A percentile compares a stretch with the other conserved stretches of the same genome.
These are phyloP conservation scores for Suillus hirtellus DNA, from an alignment of 768 basidiomycete genomes.

Conservation along the genomic window DNA sequence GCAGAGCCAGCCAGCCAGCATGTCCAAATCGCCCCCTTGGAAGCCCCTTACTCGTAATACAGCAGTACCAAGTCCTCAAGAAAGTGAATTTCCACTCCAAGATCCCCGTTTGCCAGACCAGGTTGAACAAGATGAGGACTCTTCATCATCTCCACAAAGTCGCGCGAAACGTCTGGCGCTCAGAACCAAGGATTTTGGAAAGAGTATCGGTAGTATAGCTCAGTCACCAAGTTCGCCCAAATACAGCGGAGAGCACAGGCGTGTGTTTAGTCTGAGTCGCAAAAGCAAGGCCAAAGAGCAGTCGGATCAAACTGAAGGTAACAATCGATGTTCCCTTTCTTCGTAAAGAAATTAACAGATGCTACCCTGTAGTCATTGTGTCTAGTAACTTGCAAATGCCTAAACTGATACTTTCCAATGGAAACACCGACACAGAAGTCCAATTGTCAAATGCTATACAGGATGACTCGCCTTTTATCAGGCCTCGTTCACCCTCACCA, in stretches of 20 bases:
- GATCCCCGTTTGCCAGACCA: conserved; percentile 34
- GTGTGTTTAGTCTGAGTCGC: conserved; percentile 56
- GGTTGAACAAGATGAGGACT: conserved; percentile 29
- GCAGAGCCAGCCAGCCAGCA: conserved; percentile 11
- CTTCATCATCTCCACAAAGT: conserved; percentile 36
- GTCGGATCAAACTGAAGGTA: conserved; percentile 32
- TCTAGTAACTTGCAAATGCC: conserved; percentile 24
- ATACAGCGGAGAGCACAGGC: conserved; percentile 42
- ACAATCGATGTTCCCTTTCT: conserved; percentile 3
- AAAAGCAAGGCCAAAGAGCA: conserved; percentile 49
- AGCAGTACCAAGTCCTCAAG: conserved; percentile 19
- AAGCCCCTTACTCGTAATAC: conserved; percentile 22
- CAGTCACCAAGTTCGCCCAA: conserved; percentile 30
- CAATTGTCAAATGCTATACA: conserved; percentile 20
- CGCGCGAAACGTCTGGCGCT: conserved; percentile 56
- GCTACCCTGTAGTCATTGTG: conserved; percentile 1
- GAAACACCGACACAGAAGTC: conserved; percentile 10
- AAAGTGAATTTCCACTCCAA: conserved; percentile 30
- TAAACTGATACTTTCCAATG: conserved; percentile 12
- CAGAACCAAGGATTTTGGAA: conserved; percentile 64
- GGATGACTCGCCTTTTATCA: conserved; percentile 69
- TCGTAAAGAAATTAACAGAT: not conserved
- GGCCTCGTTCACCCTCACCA: conserved; percentile 66
- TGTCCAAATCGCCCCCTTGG: conserved; percentile 29
- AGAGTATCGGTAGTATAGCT: conserved; percentile 50